Conservation (phyloP, 805 yeast genomes). For the Lipomyces mesembrius region DNA sequence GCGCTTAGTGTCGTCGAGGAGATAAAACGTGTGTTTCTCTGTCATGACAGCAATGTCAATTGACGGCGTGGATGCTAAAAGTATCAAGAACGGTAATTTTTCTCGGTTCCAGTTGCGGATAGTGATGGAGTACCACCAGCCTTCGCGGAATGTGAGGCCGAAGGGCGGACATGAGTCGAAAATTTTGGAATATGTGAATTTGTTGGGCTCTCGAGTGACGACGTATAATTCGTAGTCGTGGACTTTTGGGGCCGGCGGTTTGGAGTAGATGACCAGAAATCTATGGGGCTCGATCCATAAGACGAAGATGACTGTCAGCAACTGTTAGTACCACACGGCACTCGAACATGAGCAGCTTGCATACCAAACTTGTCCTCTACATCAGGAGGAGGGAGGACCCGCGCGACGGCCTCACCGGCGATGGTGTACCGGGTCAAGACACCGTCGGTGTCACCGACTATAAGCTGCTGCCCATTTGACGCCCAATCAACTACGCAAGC, state of each 20-base stretch:
- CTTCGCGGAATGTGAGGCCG: conserved; percentile 39
- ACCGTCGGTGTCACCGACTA: conserved; percentile 38
- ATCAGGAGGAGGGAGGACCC: conserved; percentile 31
- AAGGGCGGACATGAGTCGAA: conserved; percentile 44
- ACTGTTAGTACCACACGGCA: background rate
- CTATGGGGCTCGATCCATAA: conserved; percentile 38
- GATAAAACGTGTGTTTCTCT: conserved; percentile 49
- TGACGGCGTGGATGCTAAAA: conserved; percentile 66
- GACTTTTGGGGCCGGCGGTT: conserved; percentile 31
- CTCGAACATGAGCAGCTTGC: background rate
- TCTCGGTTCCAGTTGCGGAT: conserved; percentile 38
- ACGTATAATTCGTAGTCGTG: conserved; percentile 37
- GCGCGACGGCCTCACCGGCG: conserved; percentile 22
- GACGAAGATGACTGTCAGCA: conserved; percentile 23
- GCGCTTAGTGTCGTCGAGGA: conserved; percentile 68
- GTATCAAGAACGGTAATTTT: conserved; percentile 41
- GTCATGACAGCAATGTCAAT: conserved; percentile 62
- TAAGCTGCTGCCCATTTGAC: conserved; percentile 40
- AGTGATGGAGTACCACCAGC: conserved; percentile 39
- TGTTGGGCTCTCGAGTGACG: conserved; percentile 14
- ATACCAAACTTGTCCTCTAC: conserved; percentile 19
- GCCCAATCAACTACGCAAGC: conserved; percentile 40
- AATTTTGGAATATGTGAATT: conserved; percentile 26
- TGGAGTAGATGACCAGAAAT: conserved; percentile 39
- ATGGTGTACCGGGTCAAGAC: conserved; percentile 29